A percentile compares a stretch with the other conserved stretches of the same genome.
Conservation (phyloP, 2,329 filamentous ascomycete genomes). For the Fusarium acutatum region DNA sequence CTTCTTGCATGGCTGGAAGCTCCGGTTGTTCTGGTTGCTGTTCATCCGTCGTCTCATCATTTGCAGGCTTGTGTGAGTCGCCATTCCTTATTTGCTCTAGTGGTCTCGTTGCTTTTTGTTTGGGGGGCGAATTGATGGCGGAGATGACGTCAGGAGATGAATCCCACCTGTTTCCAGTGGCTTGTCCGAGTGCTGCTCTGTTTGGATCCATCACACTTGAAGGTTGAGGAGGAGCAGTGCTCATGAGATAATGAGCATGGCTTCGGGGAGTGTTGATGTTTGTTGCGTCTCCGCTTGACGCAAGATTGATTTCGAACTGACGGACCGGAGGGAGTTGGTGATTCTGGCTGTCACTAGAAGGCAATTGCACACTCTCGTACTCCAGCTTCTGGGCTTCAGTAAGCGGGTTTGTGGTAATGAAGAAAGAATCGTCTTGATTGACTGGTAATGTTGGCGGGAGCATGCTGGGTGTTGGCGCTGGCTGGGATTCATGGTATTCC, state of each 20-base stretch:
- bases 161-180: conserved; percentile 6
- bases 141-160: conserved; percentile 41
- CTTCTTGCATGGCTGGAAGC: not conserved
- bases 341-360: conserved; percentile 26
- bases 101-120: conserved; percentile 4
- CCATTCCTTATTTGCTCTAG: not conserved
- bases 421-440: conserved; percentile 43
- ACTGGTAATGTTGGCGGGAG: conserved; percentile 42
- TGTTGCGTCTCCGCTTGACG: conserved; percentile 47
- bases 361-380: conserved; percentile 42
- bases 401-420: conserved; percentile 46
- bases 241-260: conserved; percentile 30
- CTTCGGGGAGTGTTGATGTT: conserved; percentile 49
- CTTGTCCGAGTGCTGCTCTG: not conserved
- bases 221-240: conserved; percentile 30
- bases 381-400: conserved; percentile 50
- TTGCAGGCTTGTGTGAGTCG: not conserved
- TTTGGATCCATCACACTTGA: conserved; percentile 12
- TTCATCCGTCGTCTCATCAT: not conserved
- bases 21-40: not conserved
- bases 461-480: conserved; percentile 35
- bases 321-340: conserved; percentile 27
- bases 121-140: conserved; percentile 19
- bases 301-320: conserved; percentile 29
- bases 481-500: conserved; percentile 3